Conservation (phyloP, 2,329 filamentous ascomycete genomes). For the Paracamarosporium sp. region DNA sequence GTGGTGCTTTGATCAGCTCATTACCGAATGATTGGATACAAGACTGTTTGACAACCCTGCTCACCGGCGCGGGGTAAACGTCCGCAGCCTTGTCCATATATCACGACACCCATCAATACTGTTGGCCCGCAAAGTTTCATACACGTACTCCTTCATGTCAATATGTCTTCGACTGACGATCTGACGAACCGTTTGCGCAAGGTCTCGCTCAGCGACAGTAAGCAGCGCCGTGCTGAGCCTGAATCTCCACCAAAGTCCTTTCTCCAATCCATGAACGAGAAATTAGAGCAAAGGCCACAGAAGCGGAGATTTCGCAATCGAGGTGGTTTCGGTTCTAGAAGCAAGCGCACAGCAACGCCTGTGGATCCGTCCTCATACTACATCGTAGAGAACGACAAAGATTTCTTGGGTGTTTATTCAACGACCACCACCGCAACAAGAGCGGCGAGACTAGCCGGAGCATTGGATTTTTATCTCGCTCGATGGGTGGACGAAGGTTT, state of each 20-base stretch:
- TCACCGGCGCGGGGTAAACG: too few species aligned
- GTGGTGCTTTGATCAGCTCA: too few species aligned
- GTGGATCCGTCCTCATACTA: background rate
- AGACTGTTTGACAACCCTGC: too few species aligned
- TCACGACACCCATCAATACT: constrained; percentile 13
- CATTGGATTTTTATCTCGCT: background rate
- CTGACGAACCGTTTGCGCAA: background rate
- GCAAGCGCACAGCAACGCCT: background rate
- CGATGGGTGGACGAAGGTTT: background rate
- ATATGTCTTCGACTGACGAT: background rate
- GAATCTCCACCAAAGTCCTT: background rate
- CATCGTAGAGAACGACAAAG: background rate
- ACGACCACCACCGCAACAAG: background rate
- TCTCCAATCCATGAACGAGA: background rate
- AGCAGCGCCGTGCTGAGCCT: background rate
- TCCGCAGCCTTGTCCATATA: background rate
- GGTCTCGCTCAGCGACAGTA: background rate
- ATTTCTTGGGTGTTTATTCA: background rate
- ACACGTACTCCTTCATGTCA: too few species aligned
- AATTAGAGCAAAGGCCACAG: background rate
- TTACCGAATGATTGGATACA: too few species aligned
- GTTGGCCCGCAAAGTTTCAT: background rate
- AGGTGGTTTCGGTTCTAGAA: background rate
- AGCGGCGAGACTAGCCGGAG: background rate
- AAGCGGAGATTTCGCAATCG: background rate